Evolutionary conservation across 192 early-diverging fungal species (phyloP).

Genomic region (Umbelopsis sp.): DNA sequence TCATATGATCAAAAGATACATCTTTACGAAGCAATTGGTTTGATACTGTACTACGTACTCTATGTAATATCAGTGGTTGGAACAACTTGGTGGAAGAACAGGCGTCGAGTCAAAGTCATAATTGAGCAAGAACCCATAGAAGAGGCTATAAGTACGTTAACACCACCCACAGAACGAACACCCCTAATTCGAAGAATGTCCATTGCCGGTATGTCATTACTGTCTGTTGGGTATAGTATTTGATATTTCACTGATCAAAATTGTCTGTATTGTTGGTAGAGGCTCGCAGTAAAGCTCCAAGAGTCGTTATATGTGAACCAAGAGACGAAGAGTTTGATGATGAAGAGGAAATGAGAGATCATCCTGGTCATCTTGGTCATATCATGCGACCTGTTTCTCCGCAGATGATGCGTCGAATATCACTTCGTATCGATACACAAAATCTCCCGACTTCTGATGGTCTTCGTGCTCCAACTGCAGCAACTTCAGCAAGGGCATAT

Average conservation of each 20-base stretch:
- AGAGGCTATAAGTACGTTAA: background rate
- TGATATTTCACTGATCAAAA: background rate
- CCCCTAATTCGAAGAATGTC: background rate
- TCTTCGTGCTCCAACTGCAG: slow-evolving; percentile 19
- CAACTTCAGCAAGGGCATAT: slow-evolving; percentile 27
- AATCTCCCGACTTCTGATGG: slow-evolving; percentile 10
- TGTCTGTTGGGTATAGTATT: background rate
- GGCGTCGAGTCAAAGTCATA: background rate
- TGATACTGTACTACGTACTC: slow-evolving; percentile 59
- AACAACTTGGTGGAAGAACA: slow-evolving; percentile 45
- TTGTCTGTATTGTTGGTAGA: background rate
- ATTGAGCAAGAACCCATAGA: background rate
- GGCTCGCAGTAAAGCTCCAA: background rate
- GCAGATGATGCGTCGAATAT: slow-evolving; percentile 19
- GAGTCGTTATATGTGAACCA: slow-evolving; percentile 3
- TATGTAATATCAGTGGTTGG: slow-evolving; percentile 64
- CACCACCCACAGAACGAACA: background rate
- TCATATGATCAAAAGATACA: slow-evolving; percentile 58
- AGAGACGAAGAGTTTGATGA: background rate
- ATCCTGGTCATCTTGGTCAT: slow-evolving; percentile 32
- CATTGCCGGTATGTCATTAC: background rate
- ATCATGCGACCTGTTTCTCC: slow-evolving; percentile 36
- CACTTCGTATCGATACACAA: slow-evolving; percentile 28
- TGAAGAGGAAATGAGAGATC: slow-evolving; percentile 1
- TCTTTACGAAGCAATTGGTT: slow-evolving; percentile 47